Percentiles rank a stretch among this genome's conserved stretches.
Evolutionary conservation across 106 monocot genomes (phyloP).

Genomic region (Triglochin maritima): DNA sequence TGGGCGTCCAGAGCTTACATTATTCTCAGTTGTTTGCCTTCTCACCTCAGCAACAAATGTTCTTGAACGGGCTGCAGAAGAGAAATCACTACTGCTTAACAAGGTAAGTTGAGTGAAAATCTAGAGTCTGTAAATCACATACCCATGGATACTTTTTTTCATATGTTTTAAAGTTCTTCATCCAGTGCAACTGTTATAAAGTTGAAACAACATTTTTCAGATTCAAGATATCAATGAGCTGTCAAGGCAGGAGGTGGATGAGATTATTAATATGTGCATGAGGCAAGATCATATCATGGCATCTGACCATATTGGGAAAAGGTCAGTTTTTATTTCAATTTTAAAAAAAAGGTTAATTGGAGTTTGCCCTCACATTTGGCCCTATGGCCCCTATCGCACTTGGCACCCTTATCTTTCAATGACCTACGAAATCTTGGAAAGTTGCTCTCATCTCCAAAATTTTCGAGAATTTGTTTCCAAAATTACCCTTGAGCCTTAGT

Average conservation of each 20-base stretch:
- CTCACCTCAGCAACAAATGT: conserved; percentile 43
- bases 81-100: conserved; percentile 62
- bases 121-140: neutral
- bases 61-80: conserved; percentile 68
- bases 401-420: too few species aligned
- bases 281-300: conserved; percentile 45
- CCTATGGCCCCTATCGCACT: too few species aligned
- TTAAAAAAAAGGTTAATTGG: too few species aligned
- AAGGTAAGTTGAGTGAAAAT: conserved; percentile 38
- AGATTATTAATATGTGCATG: conserved; percentile 60
- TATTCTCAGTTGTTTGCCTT: conserved; percentile 44
- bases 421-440: too few species aligned
- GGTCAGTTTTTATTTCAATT: conserved; percentile 19
- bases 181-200: neutral
- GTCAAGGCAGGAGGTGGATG: conserved; percentile 96
- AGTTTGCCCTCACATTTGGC: too few species aligned
- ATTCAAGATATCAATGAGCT: conserved; percentile 92
- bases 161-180: neutral
- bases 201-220: conserved; percentile 21
- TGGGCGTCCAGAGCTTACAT: conserved; percentile 40
- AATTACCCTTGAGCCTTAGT: too few species aligned
- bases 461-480: too few species aligned
- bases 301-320: conserved; percentile 64
- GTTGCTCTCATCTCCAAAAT: too few species aligned
- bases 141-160: neutral